Percentiles rank a stretch among this genome's conserved stretches.
Evolutionary conservation across 2,329 filamentous ascomycete genomes (phyloP).

Genomic region (Alternaria sp.): DNA sequence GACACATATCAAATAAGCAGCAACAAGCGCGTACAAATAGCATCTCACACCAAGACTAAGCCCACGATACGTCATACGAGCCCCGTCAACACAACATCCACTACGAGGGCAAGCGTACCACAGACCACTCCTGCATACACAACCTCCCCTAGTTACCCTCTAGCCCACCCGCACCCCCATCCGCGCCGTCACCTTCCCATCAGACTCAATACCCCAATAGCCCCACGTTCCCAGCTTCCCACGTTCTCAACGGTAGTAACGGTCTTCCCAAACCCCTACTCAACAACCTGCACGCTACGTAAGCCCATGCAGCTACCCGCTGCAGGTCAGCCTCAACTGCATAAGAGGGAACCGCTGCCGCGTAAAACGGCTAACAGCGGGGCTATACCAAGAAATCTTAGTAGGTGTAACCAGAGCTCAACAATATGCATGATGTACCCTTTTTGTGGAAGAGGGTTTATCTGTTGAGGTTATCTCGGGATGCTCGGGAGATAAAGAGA

Average conservation of each 20-base stretch:
- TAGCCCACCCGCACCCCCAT: background rate
- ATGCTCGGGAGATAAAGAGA: background rate
- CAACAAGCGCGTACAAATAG: background rate
- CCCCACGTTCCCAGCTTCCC: too few species aligned
- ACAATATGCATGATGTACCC: background rate
- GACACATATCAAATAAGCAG: background rate
- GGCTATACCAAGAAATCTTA: background rate
- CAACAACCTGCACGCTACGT: background rate
- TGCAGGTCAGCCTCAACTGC: constrained; percentile 9
- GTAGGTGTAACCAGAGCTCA: background rate
- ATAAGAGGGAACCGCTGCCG: background rate
- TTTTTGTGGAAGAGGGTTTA: background rate
- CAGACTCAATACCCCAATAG: too few species aligned
- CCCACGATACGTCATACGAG: background rate
- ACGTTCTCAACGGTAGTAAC: too few species aligned
- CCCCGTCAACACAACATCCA: background rate
- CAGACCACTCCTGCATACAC: accelerated
- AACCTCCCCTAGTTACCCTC: too few species aligned
- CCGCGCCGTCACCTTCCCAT: too few species aligned
- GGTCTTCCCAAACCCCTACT: background rate
- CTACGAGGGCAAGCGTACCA: background rate
- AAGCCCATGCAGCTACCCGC: constrained; percentile 10
- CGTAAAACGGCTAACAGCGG: background rate
- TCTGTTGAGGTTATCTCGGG: constrained; percentile 7
- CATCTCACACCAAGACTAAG: background rate